Base-by-base conservation (phyloP, 306 rosid genomes). In the Citrullus mucosospermus region DNA sequence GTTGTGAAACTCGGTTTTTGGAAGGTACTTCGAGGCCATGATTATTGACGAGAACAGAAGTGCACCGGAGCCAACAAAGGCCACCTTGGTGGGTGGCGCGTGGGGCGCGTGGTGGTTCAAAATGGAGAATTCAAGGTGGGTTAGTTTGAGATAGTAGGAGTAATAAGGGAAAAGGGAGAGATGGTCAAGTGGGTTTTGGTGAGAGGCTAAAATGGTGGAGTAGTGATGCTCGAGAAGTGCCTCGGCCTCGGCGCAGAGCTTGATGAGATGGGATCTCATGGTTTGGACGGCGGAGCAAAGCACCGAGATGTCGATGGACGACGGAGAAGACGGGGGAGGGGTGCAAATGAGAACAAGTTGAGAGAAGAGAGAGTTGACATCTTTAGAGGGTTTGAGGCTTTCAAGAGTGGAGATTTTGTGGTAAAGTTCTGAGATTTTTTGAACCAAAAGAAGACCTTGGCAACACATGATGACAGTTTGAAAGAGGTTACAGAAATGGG, bases 21-120 rank as follows among this genome's bases (percentile, higher is more conserved):
- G 83, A 50, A 94, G 86, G 89, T 94, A 91, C 2, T 86, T 87
- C 0, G 86, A 84, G 20, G 98, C 98, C 76, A 94, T 60, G 0
- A 94, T 93, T 50, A 94, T 88, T 0, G 98, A 94, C 13, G 97
- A 88, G 1, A 94, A 86, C 2, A 97, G 98, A 36, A 92, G 98
- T 0, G 98, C 93, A 8, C 98, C 97, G 0, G 98, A 94, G 30
- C 98, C 98, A 17, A 92, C 82, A 57, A 92, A 94, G 66, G 97
- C 97, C 32, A 92, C 80, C 25, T 88, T 84, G 60, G 7, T 58
- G 0, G 92, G 94, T 8, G 25, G 83, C 20, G 15, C 63, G 4
- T 80, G 32, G 32, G 51, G 34, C 5, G 17, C 72, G 83, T 90
- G 88, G 56, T 81, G 91, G 76, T 22, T 60, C 1, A 92, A 88